Evolutionary conservation across 352 stramenopile species (phyloP), one percentile per base, ranked within the genome.

Genomic region (Pythium sukuiense): DNA sequence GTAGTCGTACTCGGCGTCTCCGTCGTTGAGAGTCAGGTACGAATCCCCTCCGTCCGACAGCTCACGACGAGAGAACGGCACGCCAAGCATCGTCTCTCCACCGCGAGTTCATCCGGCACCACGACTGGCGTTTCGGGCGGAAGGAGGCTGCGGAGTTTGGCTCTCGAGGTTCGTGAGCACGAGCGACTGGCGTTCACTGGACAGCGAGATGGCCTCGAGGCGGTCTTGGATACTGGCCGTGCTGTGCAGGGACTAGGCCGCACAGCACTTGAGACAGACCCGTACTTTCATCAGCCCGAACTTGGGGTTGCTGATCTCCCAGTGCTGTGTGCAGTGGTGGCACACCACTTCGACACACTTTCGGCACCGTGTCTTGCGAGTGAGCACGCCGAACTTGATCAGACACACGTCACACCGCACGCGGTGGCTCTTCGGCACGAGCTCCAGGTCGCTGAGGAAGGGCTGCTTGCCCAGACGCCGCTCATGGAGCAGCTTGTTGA

Each of bases 341-440:
- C 84, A 93, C 14, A 91, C 78, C 26, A 93, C 84, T 78, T 91
- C 80, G 30, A 82, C 84, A 55, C 84, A 93, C 62, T 83, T 87
- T 59, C 82, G 80, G 61, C 84, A 93, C 30, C 77, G 76, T 11
- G 72, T 56, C 56, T 93, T 92, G 2, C 77, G 77, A 18, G 70
- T 79, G n/a, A 93, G 72, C 30, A 87, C 33, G 0, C 77, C 74
- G 60, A 93, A 93, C 61, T 83, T 85, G 41, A 65, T 33, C 6
- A 73, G 67, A 58, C 84, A 93, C 18, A 90, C 37, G 61, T 80
- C 73, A 63, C 84, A 93, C 27, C 78, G 83, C 37, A 70, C 74
- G 24, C 84, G 81, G 53, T 81, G 63, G 12, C 63, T 74, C 71
- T 85, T 88, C 13, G 79, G 79, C 35, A 90, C 81, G 14, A 93